Conservation (phyloP, 2,329 filamentous ascomycete species). For the Emmonsiellopsis sp. region DNA sequence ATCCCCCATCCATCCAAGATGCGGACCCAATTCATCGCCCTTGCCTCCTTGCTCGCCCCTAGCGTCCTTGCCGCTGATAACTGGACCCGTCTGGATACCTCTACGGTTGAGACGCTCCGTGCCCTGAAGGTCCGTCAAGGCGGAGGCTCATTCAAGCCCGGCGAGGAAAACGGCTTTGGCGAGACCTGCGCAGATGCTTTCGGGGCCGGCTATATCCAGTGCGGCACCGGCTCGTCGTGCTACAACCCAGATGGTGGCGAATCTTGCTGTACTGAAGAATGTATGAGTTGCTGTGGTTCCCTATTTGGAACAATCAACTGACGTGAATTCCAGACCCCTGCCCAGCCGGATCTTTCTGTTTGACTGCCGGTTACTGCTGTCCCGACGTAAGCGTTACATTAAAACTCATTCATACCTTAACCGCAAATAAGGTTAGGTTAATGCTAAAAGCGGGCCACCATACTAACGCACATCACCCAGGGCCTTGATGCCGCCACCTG, state of each 20-base stretch:
- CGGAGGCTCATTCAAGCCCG: slow-evolving; percentile 8
- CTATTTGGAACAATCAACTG: background rate
- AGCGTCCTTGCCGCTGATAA: slow-evolving; percentile 1
- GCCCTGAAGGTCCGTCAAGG: slow-evolving; percentile 1
- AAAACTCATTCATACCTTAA: background rate
- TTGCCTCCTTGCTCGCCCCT: slow-evolving; percentile 3
- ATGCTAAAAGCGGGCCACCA: background rate
- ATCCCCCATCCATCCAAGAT: slow-evolving; percentile 2
- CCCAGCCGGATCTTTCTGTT: slow-evolving; percentile 11
- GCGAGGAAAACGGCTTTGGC: slow-evolving; percentile 4
- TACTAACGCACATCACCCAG: slow-evolving; percentile 1
- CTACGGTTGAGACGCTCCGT: background rate
- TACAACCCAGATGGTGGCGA: slow-evolving; percentile 13
- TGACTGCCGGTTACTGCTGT: slow-evolving; percentile 12
- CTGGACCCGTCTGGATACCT: background rate
- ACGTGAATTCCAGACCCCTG: slow-evolving; percentile 8
- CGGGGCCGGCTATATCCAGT: slow-evolving; percentile 9
- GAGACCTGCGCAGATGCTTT: slow-evolving; percentile 10
- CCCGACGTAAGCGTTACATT: slow-evolving; percentile 7
- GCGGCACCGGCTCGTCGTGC: slow-evolving; percentile 9
- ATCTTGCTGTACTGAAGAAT: slow-evolving; percentile 14
- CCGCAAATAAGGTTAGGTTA: background rate
- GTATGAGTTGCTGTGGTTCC: slow-evolving; percentile 7
- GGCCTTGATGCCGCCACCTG: slow-evolving; percentile 8
- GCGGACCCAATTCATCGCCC: slow-evolving; percentile 4